Base-by-base conservation (phyloP, 2,329 filamentous ascomycete species). In the Aspergillus sp. region DNA sequence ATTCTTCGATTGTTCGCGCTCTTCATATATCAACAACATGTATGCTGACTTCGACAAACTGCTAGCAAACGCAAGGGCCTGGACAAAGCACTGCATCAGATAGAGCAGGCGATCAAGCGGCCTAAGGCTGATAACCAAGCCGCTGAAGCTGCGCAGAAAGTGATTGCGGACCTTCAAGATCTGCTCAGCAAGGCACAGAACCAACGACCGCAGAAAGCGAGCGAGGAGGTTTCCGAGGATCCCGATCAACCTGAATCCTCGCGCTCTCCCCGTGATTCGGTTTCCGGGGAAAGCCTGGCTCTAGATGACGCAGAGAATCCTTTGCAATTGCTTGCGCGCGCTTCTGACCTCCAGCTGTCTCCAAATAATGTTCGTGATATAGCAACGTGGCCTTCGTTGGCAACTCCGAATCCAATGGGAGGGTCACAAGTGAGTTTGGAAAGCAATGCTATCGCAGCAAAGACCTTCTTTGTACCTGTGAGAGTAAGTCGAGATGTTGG, bases 301-400 rank as follows among this genome's bases (percentile, higher is more conserved):
- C 76, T 89, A 24, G 88, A 91, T 63, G 89, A 90, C 68, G 88
- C 88, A 3, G 88, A 91, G 66, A 91, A 91, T 59, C 88, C 88
- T 0, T 75, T 91, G 5, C 88, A 91, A 69, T 76, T 91, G 15
- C 83, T 91, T 34, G 89, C 89, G 3, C 82, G 88, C 32, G 89
- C 88, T 1, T 91, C 89, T 0, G 87, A 89, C 71, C 79, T 89
- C 39, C 83, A 84, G 57, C 77, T 84, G n/a, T 82, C 80, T 22
- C 80, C 72, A 17, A 69, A 61, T 55, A 58, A 69, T 52, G 53
- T 64, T 51, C 49, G 62, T 53, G 52, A 67, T 68, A 22, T 58
- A 61, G 47, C 57, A 26, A 63, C 53, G 50, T 62, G 55, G 50
- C 67, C 70, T 51, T 64, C 67, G 5, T 70, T 68, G 17, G 50